A percentile compares a stretch with the other conserved stretches of the same genome.
These are phyloP conservation scores for Artomyces pyxidatus DNA, from an alignment of 768 basidiomycete species.

Conservation along the genomic window DNA sequence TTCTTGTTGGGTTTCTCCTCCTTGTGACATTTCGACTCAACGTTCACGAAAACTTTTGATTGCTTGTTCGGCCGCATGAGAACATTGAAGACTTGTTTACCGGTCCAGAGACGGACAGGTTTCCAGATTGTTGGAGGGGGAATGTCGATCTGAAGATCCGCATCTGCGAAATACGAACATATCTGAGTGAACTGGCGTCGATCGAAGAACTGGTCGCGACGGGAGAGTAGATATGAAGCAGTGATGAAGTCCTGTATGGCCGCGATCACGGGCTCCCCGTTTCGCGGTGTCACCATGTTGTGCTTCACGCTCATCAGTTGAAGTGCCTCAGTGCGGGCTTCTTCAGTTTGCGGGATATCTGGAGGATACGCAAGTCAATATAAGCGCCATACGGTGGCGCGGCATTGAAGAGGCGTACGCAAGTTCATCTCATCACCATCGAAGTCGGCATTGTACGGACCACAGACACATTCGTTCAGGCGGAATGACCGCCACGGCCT, in stretches of 20 bases:
- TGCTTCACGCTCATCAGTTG: conserved; percentile 96
- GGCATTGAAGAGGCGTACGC: conserved; percentile 44
- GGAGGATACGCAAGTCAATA: conserved; percentile 6
- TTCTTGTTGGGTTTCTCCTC: conserved; percentile 64
- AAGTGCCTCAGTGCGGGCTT: conserved; percentile 93
- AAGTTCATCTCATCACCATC: conserved; percentile 99
- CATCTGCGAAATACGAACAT: conserved; percentile 90
- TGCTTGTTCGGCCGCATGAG: conserved; percentile 90
- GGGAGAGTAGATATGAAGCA: conserved; percentile 91
- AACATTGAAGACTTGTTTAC: conserved; percentile 97
- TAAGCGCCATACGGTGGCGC: background rate
- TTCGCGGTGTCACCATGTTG: conserved; percentile 95
- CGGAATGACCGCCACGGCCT: conserved; percentile 97
- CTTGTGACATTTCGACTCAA: conserved; percentile 93
- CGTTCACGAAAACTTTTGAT: conserved; percentile 82
- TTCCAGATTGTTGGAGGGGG: conserved; percentile 94
- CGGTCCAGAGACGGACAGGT: conserved; percentile 91
- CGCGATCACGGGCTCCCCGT: conserved; percentile 98
- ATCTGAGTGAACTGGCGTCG: conserved; percentile 94
- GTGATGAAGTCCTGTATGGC: conserved; percentile 99
- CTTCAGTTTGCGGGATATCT: conserved; percentile 99
- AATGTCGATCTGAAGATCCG: conserved; percentile 86
- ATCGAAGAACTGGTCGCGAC: conserved; percentile 88
- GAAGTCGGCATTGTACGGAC: conserved; percentile 98
- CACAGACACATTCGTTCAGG: conserved; percentile 98